Base-by-base conservation (phyloP, 139 green algal species). In the Microglena sp. region DNA sequence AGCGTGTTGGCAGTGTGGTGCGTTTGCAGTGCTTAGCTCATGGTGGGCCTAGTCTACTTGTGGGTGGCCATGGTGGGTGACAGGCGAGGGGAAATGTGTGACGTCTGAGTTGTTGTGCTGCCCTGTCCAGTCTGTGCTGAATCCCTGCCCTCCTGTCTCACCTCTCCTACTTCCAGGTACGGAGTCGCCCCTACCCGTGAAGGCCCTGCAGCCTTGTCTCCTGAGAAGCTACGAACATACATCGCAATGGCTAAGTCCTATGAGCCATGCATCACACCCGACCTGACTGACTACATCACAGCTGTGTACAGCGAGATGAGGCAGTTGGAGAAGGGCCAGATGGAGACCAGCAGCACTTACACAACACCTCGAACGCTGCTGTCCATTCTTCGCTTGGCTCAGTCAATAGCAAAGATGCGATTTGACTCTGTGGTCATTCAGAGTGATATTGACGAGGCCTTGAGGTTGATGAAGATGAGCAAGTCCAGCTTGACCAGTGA, bases 361-460 rank as follows among this genome's bases (percentile, higher is more conserved):
- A 92, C 88, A 60, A 99, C 94, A 1, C 91, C 94, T 1, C 83
- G 94, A 58, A 98, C 94, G 7, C 82, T 99, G 61, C 87, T 99
- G 40, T 90, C 78, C 70, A 96, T 99, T 69, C 79, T 99, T 59
- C 84, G 94, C 18, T 72, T 99, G 8, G 79, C 46, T 8, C 83
- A 96, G 74, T 86, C 95, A 21, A 78, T 96, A 27, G 93, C 92
- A 1, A 79, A 87, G 26, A 74, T 97, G 62, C 69, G 90, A 1
- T 91, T 93, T 61, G 68, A 69, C 21, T 45, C 56, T 28, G 8
- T 26, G 29, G 56, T 64, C 8, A 64, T 64, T 22, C 56, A 64
- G 56, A 71, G 58, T 7, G 94, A 99, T 57, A 83, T 99, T 31
- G 86, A 97, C 56, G 94, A 98, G 74, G 88, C 94, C 24, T 82